Evolutionary conservation across 345 rosid species (phyloP), one percentile per base, ranked within the genome.

Genomic region (Arabidopsis thaliana): DNA sequence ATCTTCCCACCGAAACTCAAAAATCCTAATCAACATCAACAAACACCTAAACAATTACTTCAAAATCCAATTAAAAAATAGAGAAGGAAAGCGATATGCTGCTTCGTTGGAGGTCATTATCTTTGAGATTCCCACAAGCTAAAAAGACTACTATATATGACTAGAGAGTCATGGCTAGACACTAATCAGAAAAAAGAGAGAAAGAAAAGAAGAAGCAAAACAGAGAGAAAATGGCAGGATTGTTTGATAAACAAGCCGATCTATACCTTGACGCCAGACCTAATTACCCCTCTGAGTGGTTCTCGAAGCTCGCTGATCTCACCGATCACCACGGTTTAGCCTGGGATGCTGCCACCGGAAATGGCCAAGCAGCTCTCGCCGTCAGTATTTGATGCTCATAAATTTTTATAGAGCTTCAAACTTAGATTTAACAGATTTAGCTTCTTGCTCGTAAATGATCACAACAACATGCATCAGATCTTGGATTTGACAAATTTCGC

Each of bases 301-400:
- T 80, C 78, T 82, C 85, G 0, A 84, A 79, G 89, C 86, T 88
- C 24, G 84, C 90, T 16, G 60, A 51, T 53, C 82, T 66, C 81
- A 85, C 84, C 45, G 69, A 64, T 72, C 81, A 42, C 59, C 95
- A 83, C 65, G 61, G 68, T 42, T 72, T 84, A 23, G 93, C 97
- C 42, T 85, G 87, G 89, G 93, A 89, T 63, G 88, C 74, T 32
- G 93, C 90, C 82, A 85, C 87, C 11, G 86, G 94, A 71, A 87
- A 83, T 52, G 94, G 94, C 58, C 94, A 89, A 80, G 96, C 93
- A 4, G 84, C 90, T 67, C 59, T 82, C 53, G 81, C 83, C 55
- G 93, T 88, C 8, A 71, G 83, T 78, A 24, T 33, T 14, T 20
- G 16, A 53, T 55, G 20, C 16, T 38, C 52, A 59, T 49, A 4